Percentiles rank a stretch among this genome's conserved stretches.
Conservation (phyloP, 257 asterid genomes). For the Gentiana straminea region DNA sequence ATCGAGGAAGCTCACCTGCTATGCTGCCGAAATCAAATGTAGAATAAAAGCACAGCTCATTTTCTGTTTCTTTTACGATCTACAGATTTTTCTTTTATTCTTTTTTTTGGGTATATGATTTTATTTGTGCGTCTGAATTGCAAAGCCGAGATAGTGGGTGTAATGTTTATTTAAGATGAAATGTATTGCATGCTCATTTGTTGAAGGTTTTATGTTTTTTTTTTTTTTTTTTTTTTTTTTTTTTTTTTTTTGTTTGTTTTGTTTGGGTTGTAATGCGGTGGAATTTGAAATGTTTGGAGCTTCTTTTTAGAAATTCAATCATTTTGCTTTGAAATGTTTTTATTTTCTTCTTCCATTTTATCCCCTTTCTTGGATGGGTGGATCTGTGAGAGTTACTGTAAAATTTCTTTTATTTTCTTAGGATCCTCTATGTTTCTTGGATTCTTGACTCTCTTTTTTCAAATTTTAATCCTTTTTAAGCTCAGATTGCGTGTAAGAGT, state of each 20-base stretch:
- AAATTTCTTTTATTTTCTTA: too few species aligned
- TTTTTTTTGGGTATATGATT: not conserved
- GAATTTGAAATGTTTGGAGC: not conserved
- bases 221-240: not conserved
- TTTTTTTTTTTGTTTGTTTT: not conserved
- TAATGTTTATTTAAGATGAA: not conserved
- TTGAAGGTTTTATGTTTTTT: not conserved
- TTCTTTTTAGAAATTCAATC: not conserved
- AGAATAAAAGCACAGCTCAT: slow-evolving; percentile 27
- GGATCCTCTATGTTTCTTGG: not conserved
- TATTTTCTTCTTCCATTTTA: too few species aligned
- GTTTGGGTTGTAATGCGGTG: not conserved
- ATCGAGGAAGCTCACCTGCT: slow-evolving; percentile 7
- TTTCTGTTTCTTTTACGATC: not conserved
- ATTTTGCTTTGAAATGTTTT: too few species aligned
- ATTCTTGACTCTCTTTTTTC: not conserved
- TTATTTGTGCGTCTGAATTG: not conserved
- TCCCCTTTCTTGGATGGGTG: not conserved
- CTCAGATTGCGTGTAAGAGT: too few species aligned
- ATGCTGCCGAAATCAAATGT: slow-evolving; percentile 14
- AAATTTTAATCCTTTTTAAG: not conserved
- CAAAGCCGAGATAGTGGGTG: not conserved
- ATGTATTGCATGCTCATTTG: not conserved
- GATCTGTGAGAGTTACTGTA: slow-evolving; percentile 3
- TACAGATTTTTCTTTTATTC: not conserved